These are phyloP conservation scores for Botrytis squamosa DNA, from an alignment of 2,329 filamentous ascomycete species.

Conservation along the genomic window DNA sequence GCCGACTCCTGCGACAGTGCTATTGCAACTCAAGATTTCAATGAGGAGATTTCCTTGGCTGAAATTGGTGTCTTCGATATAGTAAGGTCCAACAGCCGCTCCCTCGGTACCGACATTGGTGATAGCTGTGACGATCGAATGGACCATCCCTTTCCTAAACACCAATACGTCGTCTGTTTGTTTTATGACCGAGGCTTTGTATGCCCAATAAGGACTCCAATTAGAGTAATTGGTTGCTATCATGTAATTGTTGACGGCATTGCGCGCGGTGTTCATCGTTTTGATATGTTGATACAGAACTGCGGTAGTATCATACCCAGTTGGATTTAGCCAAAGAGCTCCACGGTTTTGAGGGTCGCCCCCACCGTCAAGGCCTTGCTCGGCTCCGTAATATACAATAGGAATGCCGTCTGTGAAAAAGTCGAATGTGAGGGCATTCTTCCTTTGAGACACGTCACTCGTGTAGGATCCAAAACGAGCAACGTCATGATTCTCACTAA, in stretches of 20 bases:
- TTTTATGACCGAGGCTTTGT: conserved; percentile 23
- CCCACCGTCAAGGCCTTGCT: conserved; percentile 47
- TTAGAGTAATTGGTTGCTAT: conserved; percentile 20
- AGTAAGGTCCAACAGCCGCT: conserved; percentile 23
- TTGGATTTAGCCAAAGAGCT: conserved; percentile 43
- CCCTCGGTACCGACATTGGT: conserved; percentile 24
- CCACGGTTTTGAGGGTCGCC: conserved; percentile 45
- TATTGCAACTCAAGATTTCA: conserved; percentile 22
- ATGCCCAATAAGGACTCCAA: conserved; percentile 27
- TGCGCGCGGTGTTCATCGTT: conserved; percentile 46
- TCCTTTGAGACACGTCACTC: conserved; percentile 37
- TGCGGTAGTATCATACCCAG: conserved; percentile 41
- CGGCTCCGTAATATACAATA: conserved; percentile 52
- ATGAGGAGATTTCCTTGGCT: conserved; percentile 21
- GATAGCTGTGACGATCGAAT: conserved; percentile 20
- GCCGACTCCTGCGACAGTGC: background rate
- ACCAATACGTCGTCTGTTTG: conserved; percentile 23
- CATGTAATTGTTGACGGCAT: conserved; percentile 24
- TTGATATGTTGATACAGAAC: conserved; percentile 44
- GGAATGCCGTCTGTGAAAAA: conserved; percentile 52
- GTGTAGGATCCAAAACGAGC: conserved; percentile 41
- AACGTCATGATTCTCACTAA: conserved; percentile 47
- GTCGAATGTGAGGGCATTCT: conserved; percentile 49
- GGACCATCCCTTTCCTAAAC: conserved; percentile 27
- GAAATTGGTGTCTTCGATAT: conserved; percentile 25